A percentile compares a stretch with the other conserved stretches of the same genome.
These are phyloP conservation scores for Trichoderma erinaceum DNA, from an alignment of 495 filamentous ascomycete genomes.

Conservation along the genomic window DNA sequence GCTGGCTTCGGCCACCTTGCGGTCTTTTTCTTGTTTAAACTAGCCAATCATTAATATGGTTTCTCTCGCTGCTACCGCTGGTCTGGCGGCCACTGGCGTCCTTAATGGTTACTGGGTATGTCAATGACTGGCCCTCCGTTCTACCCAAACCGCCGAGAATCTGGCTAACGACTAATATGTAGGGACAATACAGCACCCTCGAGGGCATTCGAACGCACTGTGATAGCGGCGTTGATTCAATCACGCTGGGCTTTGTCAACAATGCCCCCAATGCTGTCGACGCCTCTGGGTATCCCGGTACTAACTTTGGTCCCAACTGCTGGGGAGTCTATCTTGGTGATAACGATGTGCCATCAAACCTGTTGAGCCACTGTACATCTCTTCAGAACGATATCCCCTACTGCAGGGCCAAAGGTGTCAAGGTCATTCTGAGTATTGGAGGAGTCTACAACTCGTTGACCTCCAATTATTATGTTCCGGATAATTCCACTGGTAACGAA, in stretches of 20 bases:
- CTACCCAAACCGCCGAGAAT: neutral
- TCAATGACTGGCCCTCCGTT: neutral
- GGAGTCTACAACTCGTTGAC: conserved; percentile 30
- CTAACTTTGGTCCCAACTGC: conserved; percentile 39
- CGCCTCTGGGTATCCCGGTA: conserved; percentile 35
- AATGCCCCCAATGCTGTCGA: conserved; percentile 36
- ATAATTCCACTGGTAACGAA: conserved; percentile 41
- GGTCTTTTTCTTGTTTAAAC: conserved; percentile 21
- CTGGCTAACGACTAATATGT: neutral
- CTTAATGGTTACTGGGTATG: conserved; percentile 31
- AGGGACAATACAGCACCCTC: conserved; percentile 30
- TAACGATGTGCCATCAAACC: conserved; percentile 27
- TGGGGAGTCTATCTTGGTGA: conserved; percentile 25
- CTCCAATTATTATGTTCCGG: conserved; percentile 42
- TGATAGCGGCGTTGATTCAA: conserved; percentile 32
- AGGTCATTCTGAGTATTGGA: conserved; percentile 59
- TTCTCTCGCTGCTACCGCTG: conserved; percentile 20
- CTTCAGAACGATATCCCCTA: conserved; percentile 49
- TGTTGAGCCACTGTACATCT: conserved; percentile 36
- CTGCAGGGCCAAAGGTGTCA: conserved; percentile 59
- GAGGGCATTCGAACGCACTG: conserved; percentile 30
- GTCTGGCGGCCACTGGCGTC: conserved; percentile 27
- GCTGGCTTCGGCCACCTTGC: conserved; percentile 29
- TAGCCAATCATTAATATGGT: conserved; percentile 19
- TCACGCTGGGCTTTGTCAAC: conserved; percentile 40